Percentiles rank a stretch among this genome's conserved stretches.
Conservation (phyloP, 441 rosid species). For the Pelargonium cotyledonis region DNA sequence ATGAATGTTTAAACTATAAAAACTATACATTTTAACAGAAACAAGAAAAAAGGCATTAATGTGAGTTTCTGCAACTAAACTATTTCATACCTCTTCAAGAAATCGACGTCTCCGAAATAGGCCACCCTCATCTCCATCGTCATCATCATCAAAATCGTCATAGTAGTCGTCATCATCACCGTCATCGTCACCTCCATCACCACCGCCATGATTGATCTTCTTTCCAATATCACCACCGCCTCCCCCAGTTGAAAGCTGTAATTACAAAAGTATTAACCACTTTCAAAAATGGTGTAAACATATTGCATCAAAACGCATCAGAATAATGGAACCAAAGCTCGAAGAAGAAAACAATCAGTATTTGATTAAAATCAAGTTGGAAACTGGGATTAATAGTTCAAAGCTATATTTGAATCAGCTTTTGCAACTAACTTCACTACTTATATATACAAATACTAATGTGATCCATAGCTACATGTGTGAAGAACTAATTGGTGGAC, state of each 20-base stretch:
- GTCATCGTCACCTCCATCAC: slow-evolving; percentile 91
- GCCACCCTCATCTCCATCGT: slow-evolving; percentile 84
- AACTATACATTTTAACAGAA: not conserved
- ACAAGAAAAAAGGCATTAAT: slow-evolving; percentile 2
- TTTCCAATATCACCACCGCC: slow-evolving; percentile 96
- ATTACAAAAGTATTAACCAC: slow-evolving; percentile 21
- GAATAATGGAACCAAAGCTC: not conserved
- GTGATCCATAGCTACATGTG: not conserved
- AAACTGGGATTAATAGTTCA: not conserved
- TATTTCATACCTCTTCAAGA: slow-evolving; percentile 64
- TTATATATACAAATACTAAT: no score
- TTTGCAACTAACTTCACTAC: no score
- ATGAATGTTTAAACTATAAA: slow-evolving; percentile 10
- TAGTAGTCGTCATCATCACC: slow-evolving; percentile 93
- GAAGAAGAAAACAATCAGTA: not conserved
- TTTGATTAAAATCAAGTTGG: not conserved
- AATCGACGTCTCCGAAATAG: slow-evolving; percentile 79
- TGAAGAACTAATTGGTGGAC: not conserved
- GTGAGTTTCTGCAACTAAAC: not conserved
- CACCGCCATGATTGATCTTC: slow-evolving; percentile 72
- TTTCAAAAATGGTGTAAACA: not conserved
- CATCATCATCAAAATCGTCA: slow-evolving; percentile 80
- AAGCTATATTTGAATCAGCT: not conserved
- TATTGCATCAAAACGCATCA: not conserved
- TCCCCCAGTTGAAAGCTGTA: slow-evolving; percentile 78